Evolutionary conservation across 768 basidiomycete genomes (phyloP).

Genomic region (Cyclocybe aegerita): DNA sequence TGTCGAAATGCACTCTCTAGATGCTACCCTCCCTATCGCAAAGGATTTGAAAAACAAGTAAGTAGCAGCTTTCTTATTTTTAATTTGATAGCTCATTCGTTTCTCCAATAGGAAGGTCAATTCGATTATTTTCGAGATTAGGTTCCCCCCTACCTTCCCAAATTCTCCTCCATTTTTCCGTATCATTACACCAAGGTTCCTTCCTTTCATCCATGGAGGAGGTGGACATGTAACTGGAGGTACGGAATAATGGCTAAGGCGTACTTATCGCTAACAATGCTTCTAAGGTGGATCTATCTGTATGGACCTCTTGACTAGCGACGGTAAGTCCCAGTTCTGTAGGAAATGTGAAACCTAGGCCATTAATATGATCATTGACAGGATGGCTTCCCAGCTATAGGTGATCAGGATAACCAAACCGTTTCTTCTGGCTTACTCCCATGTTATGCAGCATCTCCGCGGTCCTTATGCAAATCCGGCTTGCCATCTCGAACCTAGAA

Average conservation of each 20-base stretch:
- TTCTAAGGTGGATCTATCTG: conserved; percentile 65
- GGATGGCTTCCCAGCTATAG: conserved; percentile 73
- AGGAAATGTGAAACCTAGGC: not conserved
- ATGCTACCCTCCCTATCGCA: conserved; percentile 56
- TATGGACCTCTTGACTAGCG: conserved; percentile 68
- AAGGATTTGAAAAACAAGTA: conserved; percentile 55
- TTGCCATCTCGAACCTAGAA: conserved; percentile 68
- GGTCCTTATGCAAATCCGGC: conserved; percentile 62
- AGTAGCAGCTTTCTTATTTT: conserved; percentile 14
- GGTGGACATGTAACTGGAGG: conserved; percentile 71
- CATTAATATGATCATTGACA: conserved; percentile 13
- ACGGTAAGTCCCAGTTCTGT: conserved; percentile 37
- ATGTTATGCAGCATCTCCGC: conserved; percentile 38
- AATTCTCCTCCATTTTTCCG: conserved; percentile 76
- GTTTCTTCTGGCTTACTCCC: not conserved
- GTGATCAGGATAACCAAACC: conserved; percentile 22
- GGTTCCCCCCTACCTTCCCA: conserved; percentile 67
- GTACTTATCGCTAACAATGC: not conserved
- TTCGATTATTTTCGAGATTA: conserved; percentile 71
- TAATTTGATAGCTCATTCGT: not conserved
- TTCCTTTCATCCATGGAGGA: conserved; percentile 69
- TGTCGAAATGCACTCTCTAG: conserved; percentile 72
- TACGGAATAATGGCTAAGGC: conserved; percentile 14
- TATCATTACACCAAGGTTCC: conserved; percentile 69
- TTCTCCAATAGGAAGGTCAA: conserved; percentile 43